These are phyloP conservation scores for Sporothrix phasma DNA, from an alignment of 2,329 filamentous ascomycete genomes.

Conservation along the genomic window DNA sequence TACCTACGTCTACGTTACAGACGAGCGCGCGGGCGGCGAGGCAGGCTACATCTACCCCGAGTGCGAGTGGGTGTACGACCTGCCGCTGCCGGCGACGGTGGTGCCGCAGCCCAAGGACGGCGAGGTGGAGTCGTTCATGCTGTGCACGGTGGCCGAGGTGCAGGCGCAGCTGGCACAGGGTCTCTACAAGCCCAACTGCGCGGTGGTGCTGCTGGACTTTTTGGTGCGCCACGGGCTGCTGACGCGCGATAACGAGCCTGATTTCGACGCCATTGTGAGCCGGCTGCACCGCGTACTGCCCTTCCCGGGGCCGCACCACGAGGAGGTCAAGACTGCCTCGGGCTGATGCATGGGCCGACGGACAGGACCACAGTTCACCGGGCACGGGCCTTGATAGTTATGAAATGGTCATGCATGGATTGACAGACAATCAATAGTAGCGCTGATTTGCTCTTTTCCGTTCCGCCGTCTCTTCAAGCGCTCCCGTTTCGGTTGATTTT, in stretches of 20 bases:
- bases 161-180: slow-evolving; percentile 57
- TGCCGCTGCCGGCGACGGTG: slow-evolving; percentile 59
- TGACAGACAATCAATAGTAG: no score
- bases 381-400: not conserved
- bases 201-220: slow-evolving; percentile 76
- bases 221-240: slow-evolving; percentile 77
- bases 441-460: no score
- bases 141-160: slow-evolving; percentile 65
- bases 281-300: slow-evolving; percentile 70
- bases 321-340: not conserved
- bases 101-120: slow-evolving; percentile 70
- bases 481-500: not conserved
- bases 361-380: no score
- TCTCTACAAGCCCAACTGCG: slow-evolving; percentile 89
- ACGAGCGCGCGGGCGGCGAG: slow-evolving; percentile 68
- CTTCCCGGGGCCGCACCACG: slow-evolving; percentile 56
- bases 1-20: slow-evolving; percentile 76
- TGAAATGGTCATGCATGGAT: not conserved
- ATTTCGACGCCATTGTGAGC: slow-evolving; percentile 65
- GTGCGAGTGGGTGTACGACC: slow-evolving; percentile 82
- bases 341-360: no score
- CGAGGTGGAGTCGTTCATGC: slow-evolving; percentile 77
- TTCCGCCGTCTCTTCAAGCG: not conserved
- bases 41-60: slow-evolving; percentile 78
- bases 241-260: slow-evolving; percentile 65